Evolutionary conservation across 345 rosid genomes (phyloP).

Genomic region (Ceriops tagal): DNA sequence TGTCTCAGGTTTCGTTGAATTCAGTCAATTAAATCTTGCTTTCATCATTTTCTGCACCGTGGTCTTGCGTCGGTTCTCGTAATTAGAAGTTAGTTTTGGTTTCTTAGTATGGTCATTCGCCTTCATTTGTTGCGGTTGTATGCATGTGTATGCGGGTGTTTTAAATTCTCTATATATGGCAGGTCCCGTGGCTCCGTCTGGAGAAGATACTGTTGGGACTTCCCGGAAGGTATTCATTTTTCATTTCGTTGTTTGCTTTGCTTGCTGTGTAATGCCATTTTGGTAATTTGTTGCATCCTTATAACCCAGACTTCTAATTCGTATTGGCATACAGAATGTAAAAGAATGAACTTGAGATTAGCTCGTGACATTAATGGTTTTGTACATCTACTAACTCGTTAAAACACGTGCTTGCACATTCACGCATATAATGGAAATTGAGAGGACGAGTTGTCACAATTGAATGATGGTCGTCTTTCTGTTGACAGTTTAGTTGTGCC

Average conservation of each 20-base stretch:
- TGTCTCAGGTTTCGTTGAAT: slow-evolving; percentile 10
- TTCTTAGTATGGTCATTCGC: neutral
- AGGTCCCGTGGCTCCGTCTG: slow-evolving; percentile 44
- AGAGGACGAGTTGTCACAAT: neutral
- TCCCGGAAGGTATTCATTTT: slow-evolving; percentile 49
- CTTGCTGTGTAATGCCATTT: neutral
- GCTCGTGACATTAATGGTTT: neutral
- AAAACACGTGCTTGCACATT: neutral
- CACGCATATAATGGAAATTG: neutral
- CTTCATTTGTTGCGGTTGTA: neutral
- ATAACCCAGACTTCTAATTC: neutral
- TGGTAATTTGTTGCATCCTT: neutral
- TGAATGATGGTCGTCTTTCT: neutral
- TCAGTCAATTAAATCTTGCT: neutral
- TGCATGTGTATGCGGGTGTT: neutral
- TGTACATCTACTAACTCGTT: neutral
- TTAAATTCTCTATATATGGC: slow-evolving; percentile 11
- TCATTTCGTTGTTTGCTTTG: neutral
- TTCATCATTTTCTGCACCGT: neutral
- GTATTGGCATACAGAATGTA: too few relatives aligned
- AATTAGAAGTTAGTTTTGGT: too few relatives aligned
- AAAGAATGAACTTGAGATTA: too few relatives aligned
- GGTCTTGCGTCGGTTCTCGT: neutral
- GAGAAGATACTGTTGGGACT: slow-evolving; percentile 46
- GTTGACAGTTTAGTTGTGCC: neutral